Evolutionary conservation across 2,329 filamentous ascomycete species (phyloP).

Genomic region (Xylaria sp.): DNA sequence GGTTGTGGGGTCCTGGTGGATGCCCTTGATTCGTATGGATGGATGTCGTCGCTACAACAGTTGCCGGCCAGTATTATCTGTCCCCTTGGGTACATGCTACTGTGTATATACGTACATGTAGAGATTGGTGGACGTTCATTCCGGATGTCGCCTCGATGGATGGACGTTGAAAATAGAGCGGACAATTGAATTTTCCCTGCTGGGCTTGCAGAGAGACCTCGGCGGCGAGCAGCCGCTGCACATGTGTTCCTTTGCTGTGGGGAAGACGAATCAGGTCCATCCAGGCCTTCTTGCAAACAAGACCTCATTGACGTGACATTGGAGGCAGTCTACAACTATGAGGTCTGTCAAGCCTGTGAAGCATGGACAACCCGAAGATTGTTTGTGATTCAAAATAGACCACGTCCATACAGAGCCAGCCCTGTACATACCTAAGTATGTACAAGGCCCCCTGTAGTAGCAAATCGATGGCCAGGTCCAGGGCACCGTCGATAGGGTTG

Average conservation of each 20-base stretch:
- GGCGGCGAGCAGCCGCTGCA: conserved; percentile 2
- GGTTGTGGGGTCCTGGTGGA: neutral
- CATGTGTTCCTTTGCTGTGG: neutral
- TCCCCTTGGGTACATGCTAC: neutral
- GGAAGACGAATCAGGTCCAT: neutral
- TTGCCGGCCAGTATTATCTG: neutral
- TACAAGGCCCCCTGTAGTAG: no score
- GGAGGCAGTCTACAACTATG: no score
- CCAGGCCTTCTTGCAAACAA: neutral
- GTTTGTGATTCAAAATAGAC: no score
- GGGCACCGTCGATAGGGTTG: no score
- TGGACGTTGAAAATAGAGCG: neutral
- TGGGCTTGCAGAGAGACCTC: conserved; percentile 1
- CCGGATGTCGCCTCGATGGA: conserved; percentile 16
- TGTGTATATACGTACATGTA: conserved; percentile 10
- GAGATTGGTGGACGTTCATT: conserved; percentile 2
- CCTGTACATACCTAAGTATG: no score
- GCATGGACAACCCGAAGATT: neutral
- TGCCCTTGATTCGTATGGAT: neutral
- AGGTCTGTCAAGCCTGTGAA: neutral
- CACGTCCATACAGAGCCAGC: no score
- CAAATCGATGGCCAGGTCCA: no score
- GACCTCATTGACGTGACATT: neutral
- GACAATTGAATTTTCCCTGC: conserved; percentile 1
- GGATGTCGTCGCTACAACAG: neutral